Evolutionary conservation across 805 yeast species (phyloP).

Genomic region (Pichia nanzhaoensis): DNA sequence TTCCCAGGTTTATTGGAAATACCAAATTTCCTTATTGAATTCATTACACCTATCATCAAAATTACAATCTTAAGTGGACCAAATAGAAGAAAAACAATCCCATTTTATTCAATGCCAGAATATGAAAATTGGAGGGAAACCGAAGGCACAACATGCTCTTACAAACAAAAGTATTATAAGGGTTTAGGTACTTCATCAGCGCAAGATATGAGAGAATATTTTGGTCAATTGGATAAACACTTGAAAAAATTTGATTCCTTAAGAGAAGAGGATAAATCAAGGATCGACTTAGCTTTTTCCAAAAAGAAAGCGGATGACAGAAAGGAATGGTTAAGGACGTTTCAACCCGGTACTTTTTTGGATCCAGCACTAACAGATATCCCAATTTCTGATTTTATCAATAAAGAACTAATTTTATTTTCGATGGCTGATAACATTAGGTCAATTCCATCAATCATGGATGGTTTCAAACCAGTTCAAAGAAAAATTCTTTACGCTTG

Average conservation of each 20-base stretch:
- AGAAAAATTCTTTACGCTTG: constrained; percentile 87
- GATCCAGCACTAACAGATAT: constrained; percentile 71
- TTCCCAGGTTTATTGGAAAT: constrained; percentile 89
- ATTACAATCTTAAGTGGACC: constrained; percentile 68
- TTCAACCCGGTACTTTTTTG: constrained; percentile 83
- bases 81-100: constrained; percentile 43
- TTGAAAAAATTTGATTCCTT: constrained; percentile 78
- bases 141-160: constrained; percentile 66
- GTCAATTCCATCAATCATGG: constrained; percentile 89
- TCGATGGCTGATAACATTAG: constrained; percentile 96
- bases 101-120: constrained; percentile 94
- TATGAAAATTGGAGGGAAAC: constrained; percentile 88
- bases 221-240: constrained; percentile 77
- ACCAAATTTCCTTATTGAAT: constrained; percentile 89
- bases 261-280: constrained; percentile 66
- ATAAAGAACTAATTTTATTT: constrained; percentile 88
- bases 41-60: constrained; percentile 93
- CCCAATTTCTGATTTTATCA: constrained; percentile 90
- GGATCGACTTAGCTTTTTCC: constrained; percentile 88
- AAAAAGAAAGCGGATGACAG: constrained; percentile 95
- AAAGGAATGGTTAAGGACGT: constrained; percentile 93
- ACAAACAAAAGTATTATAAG: constrained; percentile 94
- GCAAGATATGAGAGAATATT: constrained; percentile 81
- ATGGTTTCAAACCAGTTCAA: constrained; percentile 96
- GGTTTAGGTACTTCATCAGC: constrained; percentile 95